These are phyloP conservation scores for Cytospora schulzeri DNA, from an alignment of 2,329 filamentous ascomycete species.

Conservation along the genomic window DNA sequence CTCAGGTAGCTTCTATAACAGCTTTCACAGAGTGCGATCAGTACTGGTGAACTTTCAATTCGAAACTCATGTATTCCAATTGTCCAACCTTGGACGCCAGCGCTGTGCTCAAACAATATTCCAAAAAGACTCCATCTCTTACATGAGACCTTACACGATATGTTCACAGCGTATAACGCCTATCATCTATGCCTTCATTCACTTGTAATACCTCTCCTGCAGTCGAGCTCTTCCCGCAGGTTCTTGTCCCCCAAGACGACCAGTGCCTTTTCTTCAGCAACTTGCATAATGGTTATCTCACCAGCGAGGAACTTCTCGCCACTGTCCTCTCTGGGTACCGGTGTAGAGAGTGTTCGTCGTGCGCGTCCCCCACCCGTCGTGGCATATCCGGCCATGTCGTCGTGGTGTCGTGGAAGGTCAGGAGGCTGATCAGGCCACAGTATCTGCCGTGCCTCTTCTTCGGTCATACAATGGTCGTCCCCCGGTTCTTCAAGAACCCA, in stretches of 20 bases:
- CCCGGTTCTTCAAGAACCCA: neutral
- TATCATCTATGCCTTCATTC: neutral
- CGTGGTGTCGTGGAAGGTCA: neutral
- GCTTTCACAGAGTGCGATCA: neutral
- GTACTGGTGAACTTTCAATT: neutral
- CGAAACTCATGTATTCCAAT: neutral
- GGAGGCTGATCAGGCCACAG: conserved; percentile 40
- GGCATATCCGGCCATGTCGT: neutral
- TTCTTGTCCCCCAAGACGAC: conserved; percentile 31
- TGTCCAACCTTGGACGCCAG: neutral
- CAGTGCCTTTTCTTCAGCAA: conserved; percentile 25
- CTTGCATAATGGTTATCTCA: neutral
- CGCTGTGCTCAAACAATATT: neutral
- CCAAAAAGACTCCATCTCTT: neutral
- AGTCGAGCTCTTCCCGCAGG: conserved; percentile 35
- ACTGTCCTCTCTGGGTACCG: neutral
- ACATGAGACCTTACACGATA: too few relatives aligned
- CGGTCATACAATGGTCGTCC: conserved; percentile 39
- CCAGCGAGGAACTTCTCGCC: conserved; percentile 21
- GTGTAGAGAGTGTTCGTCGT: neutral
- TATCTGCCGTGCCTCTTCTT: conserved; percentile 44
- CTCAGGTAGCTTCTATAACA: neutral
- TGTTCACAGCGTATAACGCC: neutral
- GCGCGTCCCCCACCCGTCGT: neutral
- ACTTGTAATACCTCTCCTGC: conserved; percentile 26